Evolutionary conservation across 2,329 filamentous ascomycete genomes (phyloP).

Genomic region (Botrytis paeoniae): DNA sequence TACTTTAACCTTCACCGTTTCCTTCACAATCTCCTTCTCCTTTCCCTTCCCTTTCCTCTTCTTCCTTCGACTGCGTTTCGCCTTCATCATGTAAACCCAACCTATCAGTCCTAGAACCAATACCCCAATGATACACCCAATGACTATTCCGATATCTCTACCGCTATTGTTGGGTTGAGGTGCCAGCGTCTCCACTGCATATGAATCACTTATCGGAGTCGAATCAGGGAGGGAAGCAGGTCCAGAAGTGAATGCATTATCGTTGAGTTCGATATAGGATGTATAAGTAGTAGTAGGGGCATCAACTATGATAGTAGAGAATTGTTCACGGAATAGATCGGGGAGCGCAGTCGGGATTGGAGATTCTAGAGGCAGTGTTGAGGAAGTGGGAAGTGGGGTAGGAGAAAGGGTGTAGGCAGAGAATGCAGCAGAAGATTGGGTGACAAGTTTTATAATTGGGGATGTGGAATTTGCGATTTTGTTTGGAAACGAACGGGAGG

Average conservation of each 20-base stretch:
- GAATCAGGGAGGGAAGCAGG: neutral
- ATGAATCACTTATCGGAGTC: neutral
- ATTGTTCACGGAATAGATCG: neutral
- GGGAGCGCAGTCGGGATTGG: neutral
- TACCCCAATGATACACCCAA: slow-evolving; percentile 5
- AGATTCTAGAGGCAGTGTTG: neutral
- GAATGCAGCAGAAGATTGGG: neutral
- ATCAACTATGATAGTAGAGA: neutral
- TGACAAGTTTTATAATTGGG: neutral
- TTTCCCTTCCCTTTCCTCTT: neutral
- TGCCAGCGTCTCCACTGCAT: neutral
- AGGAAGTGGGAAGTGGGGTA: neutral
- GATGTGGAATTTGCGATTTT: neutral
- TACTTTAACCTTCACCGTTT: neutral
- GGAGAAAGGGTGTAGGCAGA: neutral
- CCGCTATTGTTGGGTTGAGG: neutral
- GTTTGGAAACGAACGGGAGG: neutral
- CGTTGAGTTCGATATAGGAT: slow-evolving; percentile 9
- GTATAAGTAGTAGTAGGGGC: slow-evolving; percentile 3
- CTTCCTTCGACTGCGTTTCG: neutral
- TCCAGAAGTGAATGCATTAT: neutral
- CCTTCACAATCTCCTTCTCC: neutral
- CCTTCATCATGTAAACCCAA: neutral
- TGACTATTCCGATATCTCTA: slow-evolving; percentile 3
- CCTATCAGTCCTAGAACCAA: neutral